These are phyloP conservation scores for Globisporangium recalcitrans DNA, from an alignment of 352 stramenopile genomes.

Conservation along the genomic window DNA sequence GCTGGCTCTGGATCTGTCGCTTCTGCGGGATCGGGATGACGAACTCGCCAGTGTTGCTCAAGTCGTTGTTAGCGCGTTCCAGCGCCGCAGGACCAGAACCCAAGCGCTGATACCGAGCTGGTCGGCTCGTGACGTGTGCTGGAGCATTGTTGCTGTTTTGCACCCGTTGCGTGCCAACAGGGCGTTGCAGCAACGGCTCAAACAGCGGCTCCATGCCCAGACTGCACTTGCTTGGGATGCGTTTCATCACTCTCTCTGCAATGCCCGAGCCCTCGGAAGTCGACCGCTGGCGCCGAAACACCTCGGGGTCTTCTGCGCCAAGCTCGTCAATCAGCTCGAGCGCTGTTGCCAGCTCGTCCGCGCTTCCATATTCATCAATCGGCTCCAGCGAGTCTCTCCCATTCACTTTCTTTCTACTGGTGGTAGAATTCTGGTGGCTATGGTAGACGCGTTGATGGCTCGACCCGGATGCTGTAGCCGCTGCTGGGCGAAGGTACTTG, in stretches of 20 bases:
- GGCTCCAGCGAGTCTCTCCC: not conserved
- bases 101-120: slow-evolving; percentile 2
- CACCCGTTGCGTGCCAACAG: slow-evolving; percentile 51
- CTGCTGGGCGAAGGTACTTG: slow-evolving; percentile 32
- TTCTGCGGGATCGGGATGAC: slow-evolving; percentile 32
- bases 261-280: slow-evolving; percentile 18
- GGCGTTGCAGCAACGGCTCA: slow-evolving; percentile 60
- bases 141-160: not conserved
- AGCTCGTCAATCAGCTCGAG: slow-evolving; percentile 13
- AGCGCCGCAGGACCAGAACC: not conserved
- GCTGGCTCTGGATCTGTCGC: slow-evolving; percentile 35
- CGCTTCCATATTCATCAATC: not conserved
- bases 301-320: slow-evolving; percentile 8
- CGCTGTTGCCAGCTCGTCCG: not conserved
- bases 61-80: slow-evolving; percentile 8
- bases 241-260: slow-evolving; percentile 7
- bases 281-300: slow-evolving; percentile 14
- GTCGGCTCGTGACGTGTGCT: not conserved
- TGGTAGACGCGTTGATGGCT: not conserved
- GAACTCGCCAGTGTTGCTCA: slow-evolving; percentile 6
- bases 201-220: slow-evolving; percentile 73
- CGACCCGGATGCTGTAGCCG: not conserved
- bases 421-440: not conserved
- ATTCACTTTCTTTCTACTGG: slow-evolving; percentile 7
- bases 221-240: slow-evolving; percentile 33